phyloP scores from a whole-genome alignment of 345 rosid genomes.

The Salix brachista region DNA sequence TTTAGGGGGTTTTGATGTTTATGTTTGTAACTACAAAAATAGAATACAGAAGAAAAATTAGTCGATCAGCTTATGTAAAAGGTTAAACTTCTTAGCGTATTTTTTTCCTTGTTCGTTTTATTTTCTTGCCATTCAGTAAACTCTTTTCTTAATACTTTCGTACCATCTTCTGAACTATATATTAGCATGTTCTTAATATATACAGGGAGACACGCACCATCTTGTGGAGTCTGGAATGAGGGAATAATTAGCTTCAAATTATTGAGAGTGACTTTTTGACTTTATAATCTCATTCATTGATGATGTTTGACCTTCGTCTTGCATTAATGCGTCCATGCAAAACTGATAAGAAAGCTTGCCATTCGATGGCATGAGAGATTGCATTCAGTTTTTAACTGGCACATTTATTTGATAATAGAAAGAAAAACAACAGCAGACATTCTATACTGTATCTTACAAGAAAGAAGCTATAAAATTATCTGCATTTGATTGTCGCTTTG shows the following conservation, averaged over 20 bases:
- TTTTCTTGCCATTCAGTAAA: background rate
- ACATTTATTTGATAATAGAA: background rate
- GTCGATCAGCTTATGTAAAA: background rate
- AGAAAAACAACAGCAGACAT: background rate
- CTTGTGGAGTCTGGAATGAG: background rate
- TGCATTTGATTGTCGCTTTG: background rate
- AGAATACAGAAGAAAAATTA: background rate
- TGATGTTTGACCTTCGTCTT: background rate
- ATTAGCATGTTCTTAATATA: background rate
- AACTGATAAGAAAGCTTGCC: background rate
- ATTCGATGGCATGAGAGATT: background rate
- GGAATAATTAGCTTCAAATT: background rate
- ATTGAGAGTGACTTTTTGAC: background rate
- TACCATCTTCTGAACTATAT: background rate
- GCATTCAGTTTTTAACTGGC: background rate
- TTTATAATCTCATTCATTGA: background rate
- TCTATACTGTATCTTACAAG: background rate
- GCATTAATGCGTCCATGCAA: background rate
- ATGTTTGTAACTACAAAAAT: conserved; percentile 12
- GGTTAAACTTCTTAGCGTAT: background rate
- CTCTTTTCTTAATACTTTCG: background rate
- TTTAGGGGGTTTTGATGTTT: background rate
- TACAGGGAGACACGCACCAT: background rate
- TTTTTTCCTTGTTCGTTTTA: background rate
- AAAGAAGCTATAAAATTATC: background rate